These are phyloP conservation scores for Russula ochroleuca DNA, from an alignment of 768 basidiomycete genomes.

Conservation along the genomic window DNA sequence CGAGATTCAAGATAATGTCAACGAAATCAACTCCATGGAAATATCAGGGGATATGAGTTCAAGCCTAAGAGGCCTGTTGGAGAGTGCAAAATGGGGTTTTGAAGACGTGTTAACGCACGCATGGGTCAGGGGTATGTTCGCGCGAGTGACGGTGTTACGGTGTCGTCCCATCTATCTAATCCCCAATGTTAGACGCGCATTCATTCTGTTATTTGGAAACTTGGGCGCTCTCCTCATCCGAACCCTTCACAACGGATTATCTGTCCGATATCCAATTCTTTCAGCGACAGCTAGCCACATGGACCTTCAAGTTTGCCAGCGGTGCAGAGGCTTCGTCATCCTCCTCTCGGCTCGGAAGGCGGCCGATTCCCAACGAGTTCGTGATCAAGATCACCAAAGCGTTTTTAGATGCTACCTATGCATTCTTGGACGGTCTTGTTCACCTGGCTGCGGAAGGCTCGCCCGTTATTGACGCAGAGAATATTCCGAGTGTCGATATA, in stretches of 20 bases:
- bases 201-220: constrained; percentile 80
- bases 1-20: constrained; percentile 83
- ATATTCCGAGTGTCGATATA: constrained; percentile 34
- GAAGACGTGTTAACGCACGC: constrained; percentile 69
- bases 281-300: constrained; percentile 71
- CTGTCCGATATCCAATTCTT: constrained; percentile 74
- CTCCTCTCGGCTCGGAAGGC: constrained; percentile 50
- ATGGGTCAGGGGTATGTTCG: constrained; percentile 75
- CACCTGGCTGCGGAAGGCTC: constrained; percentile 72
- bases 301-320: constrained; percentile 76
- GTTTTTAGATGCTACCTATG: constrained; percentile 81
- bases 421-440: constrained; percentile 81
- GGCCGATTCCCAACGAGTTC: constrained; percentile 58
- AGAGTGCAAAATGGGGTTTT: constrained; percentile 84
- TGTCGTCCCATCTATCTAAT: constrained; percentile 6
- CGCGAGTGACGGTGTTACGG: not conserved
- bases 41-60: constrained; percentile 70
- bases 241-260: constrained; percentile 67
- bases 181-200: constrained; percentile 58
- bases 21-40: constrained; percentile 75
- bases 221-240: constrained; percentile 66
- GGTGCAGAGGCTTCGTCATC: constrained; percentile 58
- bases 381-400: constrained; percentile 72
- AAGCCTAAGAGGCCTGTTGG: constrained; percentile 67
- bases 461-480: constrained; percentile 40